These are phyloP conservation scores for Bretschneidera sinensis DNA, from an alignment of 345 rosid genomes.

Conservation along the genomic window DNA sequence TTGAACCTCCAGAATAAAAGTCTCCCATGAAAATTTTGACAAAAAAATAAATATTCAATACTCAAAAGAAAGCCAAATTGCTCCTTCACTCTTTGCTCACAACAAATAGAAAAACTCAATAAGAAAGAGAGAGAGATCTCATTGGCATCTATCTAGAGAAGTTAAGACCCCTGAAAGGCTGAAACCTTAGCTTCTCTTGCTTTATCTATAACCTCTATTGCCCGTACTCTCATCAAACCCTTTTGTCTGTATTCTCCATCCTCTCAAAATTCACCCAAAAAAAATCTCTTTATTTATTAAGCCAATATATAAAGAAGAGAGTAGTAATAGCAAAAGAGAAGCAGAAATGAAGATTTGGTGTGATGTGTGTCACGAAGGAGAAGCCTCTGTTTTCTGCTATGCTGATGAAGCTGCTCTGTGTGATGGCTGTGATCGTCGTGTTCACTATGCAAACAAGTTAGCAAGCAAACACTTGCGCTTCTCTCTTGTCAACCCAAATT, in stretches of 20 bases:
- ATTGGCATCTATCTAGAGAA: conserved; percentile 20
- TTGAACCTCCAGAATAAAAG: not conserved
- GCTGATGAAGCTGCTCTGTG: conserved; percentile 90
- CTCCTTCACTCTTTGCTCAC: conserved; percentile 3
- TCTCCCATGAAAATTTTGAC: conserved; percentile 4
- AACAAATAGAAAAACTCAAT: not conserved
- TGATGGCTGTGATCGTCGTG: conserved; percentile 52
- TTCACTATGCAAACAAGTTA: conserved; percentile 68
- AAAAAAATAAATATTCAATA: not conserved
- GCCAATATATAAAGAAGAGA: not conserved
- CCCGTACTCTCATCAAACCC: conserved; percentile 23
- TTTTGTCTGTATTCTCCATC: conserved; percentile 16
- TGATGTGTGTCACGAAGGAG: conserved; percentile 55
- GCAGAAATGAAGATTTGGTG: conserved; percentile 66
- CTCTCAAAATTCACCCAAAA: not conserved
- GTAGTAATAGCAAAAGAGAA: not conserved
- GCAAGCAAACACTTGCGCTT: conserved; percentile 61
- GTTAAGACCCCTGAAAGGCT: conserved; percentile 3
- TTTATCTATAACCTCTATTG: conserved; percentile 9
- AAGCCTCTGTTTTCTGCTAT: conserved; percentile 55
- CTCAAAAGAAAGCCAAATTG: conserved; percentile 17
- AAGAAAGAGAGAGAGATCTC: not conserved
- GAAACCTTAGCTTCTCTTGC: too few species aligned
- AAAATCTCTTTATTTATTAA: not conserved
- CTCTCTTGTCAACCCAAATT: conserved; percentile 48